phyloP scores from a whole-genome alignment of 768 basidiomycete genomes.

The Amanita pallidorosea region DNA sequence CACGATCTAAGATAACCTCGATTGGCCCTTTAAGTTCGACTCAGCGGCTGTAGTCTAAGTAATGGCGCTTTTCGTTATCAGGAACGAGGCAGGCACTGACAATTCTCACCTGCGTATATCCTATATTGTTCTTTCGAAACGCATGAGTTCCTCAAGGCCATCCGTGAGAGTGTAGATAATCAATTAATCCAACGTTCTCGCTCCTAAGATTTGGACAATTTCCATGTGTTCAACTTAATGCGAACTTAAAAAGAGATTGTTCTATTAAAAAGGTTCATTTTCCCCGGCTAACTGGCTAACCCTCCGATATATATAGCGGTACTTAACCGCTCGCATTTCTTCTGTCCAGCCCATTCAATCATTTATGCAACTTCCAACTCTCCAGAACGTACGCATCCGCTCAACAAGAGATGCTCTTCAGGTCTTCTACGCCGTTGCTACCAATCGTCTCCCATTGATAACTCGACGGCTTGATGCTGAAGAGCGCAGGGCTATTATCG shows the following conservation, averaged over 20 bases:
- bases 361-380: constrained; percentile 66
- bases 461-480: constrained; percentile 76
- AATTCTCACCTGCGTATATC: constrained; percentile 22
- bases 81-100: constrained; percentile 18
- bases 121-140: constrained; percentile 22
- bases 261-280: constrained; percentile 28
- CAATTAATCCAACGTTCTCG: constrained; percentile 25
- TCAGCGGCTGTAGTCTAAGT: constrained; percentile 24
- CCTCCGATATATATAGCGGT: constrained; percentile 8
- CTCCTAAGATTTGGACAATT: constrained; percentile 26
- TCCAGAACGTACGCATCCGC: constrained; percentile 66
- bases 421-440: constrained; percentile 71
- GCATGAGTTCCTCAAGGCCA: background rate
- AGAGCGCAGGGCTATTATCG: constrained; percentile 60
- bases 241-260: constrained; percentile 48
- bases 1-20: constrained; percentile 29
- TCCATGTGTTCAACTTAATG: constrained; percentile 46
- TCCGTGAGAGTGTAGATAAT: constrained; percentile 6
- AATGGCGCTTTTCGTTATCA: constrained; percentile 12
- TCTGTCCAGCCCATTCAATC: constrained; percentile 10
- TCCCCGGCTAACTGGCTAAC: constrained; percentile 24
- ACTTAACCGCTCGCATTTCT: constrained; percentile 11
- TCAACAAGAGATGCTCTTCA: constrained; percentile 73
- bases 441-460: constrained; percentile 59
- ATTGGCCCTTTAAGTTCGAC: constrained; percentile 23